phyloP scores from a whole-genome alignment of 164 flowering plant genomes.

The Aristolochia fimbriata region DNA sequence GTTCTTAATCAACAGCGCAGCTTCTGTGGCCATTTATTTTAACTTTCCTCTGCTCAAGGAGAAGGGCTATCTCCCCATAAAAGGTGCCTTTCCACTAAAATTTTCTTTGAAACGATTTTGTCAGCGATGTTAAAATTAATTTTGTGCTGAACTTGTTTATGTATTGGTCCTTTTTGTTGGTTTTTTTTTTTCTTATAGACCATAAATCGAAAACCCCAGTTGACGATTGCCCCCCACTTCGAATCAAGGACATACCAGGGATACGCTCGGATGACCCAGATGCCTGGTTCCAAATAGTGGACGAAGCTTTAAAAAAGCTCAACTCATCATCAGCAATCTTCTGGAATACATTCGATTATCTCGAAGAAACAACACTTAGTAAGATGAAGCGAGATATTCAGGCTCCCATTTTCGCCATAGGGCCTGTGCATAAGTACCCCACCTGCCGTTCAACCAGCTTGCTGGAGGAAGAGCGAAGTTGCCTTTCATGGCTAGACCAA shows the following conservation, averaged over 20 bases:
- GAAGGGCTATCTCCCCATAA: conserved; percentile 13
- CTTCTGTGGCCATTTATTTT: conserved; percentile 9
- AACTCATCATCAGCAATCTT: conserved; percentile 15
- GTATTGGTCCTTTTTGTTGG: background rate
- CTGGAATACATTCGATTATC: conserved; percentile 28
- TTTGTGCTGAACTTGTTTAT: background rate
- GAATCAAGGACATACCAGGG: conserved; percentile 19
- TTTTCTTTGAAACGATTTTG: background rate
- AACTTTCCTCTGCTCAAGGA: conserved; percentile 10
- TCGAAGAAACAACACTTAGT: conserved; percentile 16
- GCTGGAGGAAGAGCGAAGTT: conserved; percentile 18
- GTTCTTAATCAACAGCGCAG: conserved; percentile 14
- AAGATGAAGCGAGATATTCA: conserved; percentile 2
- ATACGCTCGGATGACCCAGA: conserved; percentile 7
- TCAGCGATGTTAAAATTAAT: background rate
- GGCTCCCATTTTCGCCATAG: conserved; percentile 25
- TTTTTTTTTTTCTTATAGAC: background rate
- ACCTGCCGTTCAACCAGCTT: conserved; percentile 22
- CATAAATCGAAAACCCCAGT: conserved; percentile 2
- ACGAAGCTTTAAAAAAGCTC: background rate
- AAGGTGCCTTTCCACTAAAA: background rate
- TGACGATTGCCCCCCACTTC: conserved; percentile 26
- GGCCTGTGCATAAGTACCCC: conserved; percentile 30
- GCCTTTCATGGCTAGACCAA: conserved; percentile 34
- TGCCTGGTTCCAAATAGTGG: background rate